Evolutionary conservation across 2,329 filamentous ascomycete species (phyloP), one percentile per base, ranked within the genome.

Genomic region (Colletotrichum sp.): DNA sequence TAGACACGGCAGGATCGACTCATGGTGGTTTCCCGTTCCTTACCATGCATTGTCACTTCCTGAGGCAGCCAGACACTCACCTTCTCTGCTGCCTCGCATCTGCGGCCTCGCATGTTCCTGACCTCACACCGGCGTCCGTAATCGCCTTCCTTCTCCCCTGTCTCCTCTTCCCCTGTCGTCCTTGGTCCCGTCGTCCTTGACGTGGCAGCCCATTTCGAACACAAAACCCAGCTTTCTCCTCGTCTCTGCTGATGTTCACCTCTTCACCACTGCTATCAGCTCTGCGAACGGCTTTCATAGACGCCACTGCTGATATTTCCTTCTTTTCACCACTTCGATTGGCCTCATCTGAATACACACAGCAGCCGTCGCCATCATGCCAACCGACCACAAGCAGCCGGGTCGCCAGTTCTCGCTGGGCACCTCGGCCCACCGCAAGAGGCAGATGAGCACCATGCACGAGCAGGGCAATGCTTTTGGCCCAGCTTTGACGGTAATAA

Each of bases 361-460:
- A 21, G 15, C 18, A 34, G 8, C 57, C 8, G 21, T n/a, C 26
- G 28, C 36, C 57, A 59, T 60, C 70, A 76, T 76, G 74, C 21
- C 67, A 16, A 32, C 30, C 44, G 60, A 26, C 26, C 59, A 71
- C 10, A 73, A 55, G 49, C 44, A 76, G 34, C 64, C 74, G 32
- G 78, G 77, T 8, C 87, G 86, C 79, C 84, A 84, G 80, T 88
- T 88, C 81, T 87, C 86, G 13, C 84, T 83, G 81, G 84, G 85
- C 81, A 84, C 86, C 78, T 88, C 87, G 75, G 82, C 82, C 80
- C 86, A 89, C 81, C 87, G 86, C 57, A 86, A 85, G 82, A 84
- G 87, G 72, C 84, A 85, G 80, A 88, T 89, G 86, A 88, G 86
- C 81, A 83, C 83, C 7, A 79, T 87, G 75, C 81, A 86, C 66